Base-by-base conservation (phyloP, 2,329 filamentous ascomycete species). In the Coniochaeta prunicola region DNA sequence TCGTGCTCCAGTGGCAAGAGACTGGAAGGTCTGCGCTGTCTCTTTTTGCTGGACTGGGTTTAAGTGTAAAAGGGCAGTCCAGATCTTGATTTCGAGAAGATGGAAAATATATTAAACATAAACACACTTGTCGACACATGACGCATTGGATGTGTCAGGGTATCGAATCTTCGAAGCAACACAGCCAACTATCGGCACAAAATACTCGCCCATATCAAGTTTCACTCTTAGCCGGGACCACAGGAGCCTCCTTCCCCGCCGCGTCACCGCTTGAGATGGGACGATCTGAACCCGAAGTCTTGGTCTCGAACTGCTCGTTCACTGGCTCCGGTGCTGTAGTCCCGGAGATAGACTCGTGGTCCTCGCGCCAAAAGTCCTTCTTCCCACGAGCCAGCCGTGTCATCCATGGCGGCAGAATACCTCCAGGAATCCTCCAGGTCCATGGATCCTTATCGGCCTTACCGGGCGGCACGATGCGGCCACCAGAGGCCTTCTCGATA, bases 371-470 rank as follows among this genome's bases (percentile, higher is more conserved):
- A 69, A 92, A 92, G 65, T 88, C 82, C 74, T 81, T 88, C 77
- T 91, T 89, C 30, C 90, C 90, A 38, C 74, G 74, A 0, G 73
- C 69, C 4, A 88, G 75, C 31, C 91, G 81, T 59, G 79, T 76
- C 57, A 91, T 68, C 91, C 91, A 96, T 0, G 83, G 84, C 0
- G 91, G 90, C 28, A 92, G 73, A 56, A 94, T 74, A 1, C 90
- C 90, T 17, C 90, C 90, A 1, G 86, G 83, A 31, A 92, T 81
- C 67, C 83, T 85, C 76, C 86, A 93, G 0, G 89, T 90, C 91
- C 91, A 96, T 10, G 80, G 83, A 60, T 94, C 91, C 71, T 91
- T 90, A 66, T 88, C 77, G 8, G 88, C 80, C 73, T 91, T 89
- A 73, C 92, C 90, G 6, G 82, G 80, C 0, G 91, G 91, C 8